Evolutionary conservation across 768 basidiomycete species (phyloP).

Genomic region (Chalciporus pseudorubinellus): DNA sequence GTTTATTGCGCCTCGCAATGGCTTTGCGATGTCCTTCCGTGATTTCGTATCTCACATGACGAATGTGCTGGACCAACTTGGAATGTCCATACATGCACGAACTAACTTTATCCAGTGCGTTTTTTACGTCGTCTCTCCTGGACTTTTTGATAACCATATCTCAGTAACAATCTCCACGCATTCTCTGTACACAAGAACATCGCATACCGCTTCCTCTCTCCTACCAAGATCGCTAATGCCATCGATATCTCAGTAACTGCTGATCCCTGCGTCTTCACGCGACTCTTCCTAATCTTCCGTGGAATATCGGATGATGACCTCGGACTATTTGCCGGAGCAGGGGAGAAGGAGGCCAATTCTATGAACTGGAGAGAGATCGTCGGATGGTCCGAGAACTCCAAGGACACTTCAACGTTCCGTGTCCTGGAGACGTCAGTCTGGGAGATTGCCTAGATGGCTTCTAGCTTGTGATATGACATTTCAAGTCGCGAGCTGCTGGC

Average conservation of each 20-base stretch:
- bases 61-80: conserved; percentile 80
- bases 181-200: conserved; percentile 82
- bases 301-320: conserved; percentile 81
- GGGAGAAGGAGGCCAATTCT: conserved; percentile 82
- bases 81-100: conserved; percentile 78
- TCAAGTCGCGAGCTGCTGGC: conserved; percentile 16
- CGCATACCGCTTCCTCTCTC: conserved; percentile 85
- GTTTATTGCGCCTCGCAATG: conserved; percentile 77
- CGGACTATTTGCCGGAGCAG: conserved; percentile 68
- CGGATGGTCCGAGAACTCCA: conserved; percentile 79
- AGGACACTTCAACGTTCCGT: conserved; percentile 71
- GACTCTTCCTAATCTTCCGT: conserved; percentile 83
- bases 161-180: conserved; percentile 70
- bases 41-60: conserved; percentile 81
- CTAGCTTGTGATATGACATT: neutral
- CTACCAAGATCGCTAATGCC: conserved; percentile 77
- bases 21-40: conserved; percentile 79
- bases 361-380: conserved; percentile 80
- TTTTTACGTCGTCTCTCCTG: neutral
- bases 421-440: conserved; percentile 77
- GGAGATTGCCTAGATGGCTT: conserved; percentile 52
- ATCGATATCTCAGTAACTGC: conserved; percentile 83
- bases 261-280: conserved; percentile 78
- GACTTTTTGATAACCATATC: conserved; percentile 1
- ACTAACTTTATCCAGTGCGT: conserved; percentile 79